These are phyloP conservation scores for Geotrichum phurueaensis DNA, from an alignment of 1,139 yeast species.

Conservation along the genomic window DNA sequence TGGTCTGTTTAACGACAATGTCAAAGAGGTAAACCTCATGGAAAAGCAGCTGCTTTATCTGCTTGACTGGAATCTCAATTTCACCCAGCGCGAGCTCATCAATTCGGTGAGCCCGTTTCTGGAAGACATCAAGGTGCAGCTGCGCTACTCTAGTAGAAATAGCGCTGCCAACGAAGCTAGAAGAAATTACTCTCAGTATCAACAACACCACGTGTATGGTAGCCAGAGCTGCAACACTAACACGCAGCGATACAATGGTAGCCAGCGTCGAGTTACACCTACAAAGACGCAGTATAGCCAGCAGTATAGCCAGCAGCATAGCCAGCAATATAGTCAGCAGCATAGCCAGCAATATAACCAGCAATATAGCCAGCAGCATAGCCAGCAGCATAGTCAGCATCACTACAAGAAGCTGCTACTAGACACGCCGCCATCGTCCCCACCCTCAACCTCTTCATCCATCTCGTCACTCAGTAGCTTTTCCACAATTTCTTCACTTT, in stretches of 20 bases:
- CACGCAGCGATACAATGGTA: background rate
- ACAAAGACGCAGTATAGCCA: background rate
- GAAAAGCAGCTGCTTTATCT: constrained; percentile 80
- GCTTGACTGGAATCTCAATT: constrained; percentile 75
- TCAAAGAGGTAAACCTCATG: constrained; percentile 81
- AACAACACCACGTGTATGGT: background rate
- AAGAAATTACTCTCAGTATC: background rate
- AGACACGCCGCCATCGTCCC: background rate
- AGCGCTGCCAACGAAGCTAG: background rate
- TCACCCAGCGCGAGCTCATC: constrained; percentile 63
- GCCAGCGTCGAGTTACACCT: background rate
- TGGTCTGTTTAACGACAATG: constrained; percentile 55
- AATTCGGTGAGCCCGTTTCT: constrained; percentile 69
- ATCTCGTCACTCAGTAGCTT: background rate
- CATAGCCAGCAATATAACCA: background rate
- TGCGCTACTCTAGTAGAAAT: constrained; percentile 6
- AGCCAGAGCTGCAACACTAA: background rate
- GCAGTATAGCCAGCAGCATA: background rate
- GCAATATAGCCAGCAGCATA: too few relatives aligned
- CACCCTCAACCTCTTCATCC: background rate
- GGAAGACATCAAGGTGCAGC: constrained; percentile 52
- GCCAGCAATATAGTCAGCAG: background rate
- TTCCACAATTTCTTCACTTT: constrained; percentile 10
- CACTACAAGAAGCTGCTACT: background rate
- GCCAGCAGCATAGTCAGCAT: background rate